Percentiles rank a stretch among this genome's conserved stretches.
phyloP scores from a whole-genome alignment of 371 early-diverging fungal genomes.

The Synchytrium microbalum region DNA sequence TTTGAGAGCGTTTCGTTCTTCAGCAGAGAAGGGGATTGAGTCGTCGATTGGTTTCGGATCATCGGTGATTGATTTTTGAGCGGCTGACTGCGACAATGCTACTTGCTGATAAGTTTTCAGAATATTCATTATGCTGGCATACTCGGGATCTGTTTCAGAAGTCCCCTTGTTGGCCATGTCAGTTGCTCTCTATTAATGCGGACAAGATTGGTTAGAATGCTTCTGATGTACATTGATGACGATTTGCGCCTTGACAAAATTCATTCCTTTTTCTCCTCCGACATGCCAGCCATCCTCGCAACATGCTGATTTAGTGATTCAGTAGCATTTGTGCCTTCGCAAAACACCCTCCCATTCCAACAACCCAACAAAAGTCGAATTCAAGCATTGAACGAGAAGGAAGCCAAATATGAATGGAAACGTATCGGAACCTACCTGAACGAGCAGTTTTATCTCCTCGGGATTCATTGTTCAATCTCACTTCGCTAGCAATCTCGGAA shows the following conservation, averaged over 20 bases:
- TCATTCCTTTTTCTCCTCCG: not conserved
- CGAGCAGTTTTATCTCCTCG: not conserved
- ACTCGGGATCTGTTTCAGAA: constrained; percentile 27
- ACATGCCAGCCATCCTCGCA: not conserved
- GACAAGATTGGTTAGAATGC: not conserved
- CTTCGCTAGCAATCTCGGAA: too few species aligned
- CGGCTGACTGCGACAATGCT: not conserved
- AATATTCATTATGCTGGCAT: constrained; percentile 19
- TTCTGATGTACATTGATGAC: not conserved
- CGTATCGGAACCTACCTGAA: not conserved
- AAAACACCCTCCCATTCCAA: not conserved
- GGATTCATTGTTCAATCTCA: not conserved
- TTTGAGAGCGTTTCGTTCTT: constrained; percentile 61
- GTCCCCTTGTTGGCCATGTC: constrained; percentile 16
- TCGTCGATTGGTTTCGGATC: not conserved
- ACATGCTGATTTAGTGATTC: too few species aligned
- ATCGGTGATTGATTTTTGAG: not conserved
- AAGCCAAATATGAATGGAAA: too few species aligned
- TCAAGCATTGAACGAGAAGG: not conserved
- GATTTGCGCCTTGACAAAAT: not conserved
- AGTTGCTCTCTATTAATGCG: constrained; percentile 15
- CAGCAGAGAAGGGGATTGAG: constrained; percentile 17
- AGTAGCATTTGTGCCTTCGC: not conserved
- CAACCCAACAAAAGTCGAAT: not conserved
- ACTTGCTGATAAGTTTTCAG: constrained; percentile 13